Base-by-base conservation (phyloP, 768 basidiomycete species). In the Gymnopilus dilepis region DNA sequence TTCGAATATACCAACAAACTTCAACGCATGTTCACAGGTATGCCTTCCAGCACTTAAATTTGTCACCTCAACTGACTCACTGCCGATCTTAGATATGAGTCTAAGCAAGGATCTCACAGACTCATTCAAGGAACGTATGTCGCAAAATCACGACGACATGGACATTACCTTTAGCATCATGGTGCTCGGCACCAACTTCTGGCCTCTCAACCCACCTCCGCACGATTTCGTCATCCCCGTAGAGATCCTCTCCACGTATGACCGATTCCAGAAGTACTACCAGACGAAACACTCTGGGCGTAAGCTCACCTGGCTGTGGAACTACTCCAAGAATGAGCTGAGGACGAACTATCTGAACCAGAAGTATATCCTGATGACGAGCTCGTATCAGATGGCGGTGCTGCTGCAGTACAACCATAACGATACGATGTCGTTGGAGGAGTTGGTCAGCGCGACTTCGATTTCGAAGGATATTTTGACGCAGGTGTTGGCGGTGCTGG, bases 1-100 rank as follows among this genome's bases (percentile, higher is more conserved):
- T 97, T 97, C 82, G 97, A 99, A 71, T 99, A 99, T 76, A 99
- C 97, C 54, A 94, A 92, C 82, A 99, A 99, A 75, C 83, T 99
- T 48, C 94, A 96, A 73, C 90, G 95, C 73, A 99, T 99, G 97
- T 98, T 99, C 80, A 97, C 95, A 52, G 95, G 95, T 95, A 66
- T n/a, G 82, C 24, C n/a, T n/a, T n/a, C n/a, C n/a, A n/a, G n/a
- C n/a, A n/a, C n/a, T n/a, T n/a, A n/a, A n/a, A n/a, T n/a, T n/a
- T n/a, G n/a, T n/a, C n/a, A n/a, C n/a, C n/a, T 59, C 24, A 38
- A 13, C 38, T 55, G 15, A 63, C 6, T n/a, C 40, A n/a, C 30
- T 33, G 43, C 26, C 24, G 3, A 26, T 22, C 24, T n/a, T 68
- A 95, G 97, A 99, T 73, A 96, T 98, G 88, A 92, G 89, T 69